Conservation (phyloP, 1,139 yeast species). For the Suhomyces kunorum region DNA sequence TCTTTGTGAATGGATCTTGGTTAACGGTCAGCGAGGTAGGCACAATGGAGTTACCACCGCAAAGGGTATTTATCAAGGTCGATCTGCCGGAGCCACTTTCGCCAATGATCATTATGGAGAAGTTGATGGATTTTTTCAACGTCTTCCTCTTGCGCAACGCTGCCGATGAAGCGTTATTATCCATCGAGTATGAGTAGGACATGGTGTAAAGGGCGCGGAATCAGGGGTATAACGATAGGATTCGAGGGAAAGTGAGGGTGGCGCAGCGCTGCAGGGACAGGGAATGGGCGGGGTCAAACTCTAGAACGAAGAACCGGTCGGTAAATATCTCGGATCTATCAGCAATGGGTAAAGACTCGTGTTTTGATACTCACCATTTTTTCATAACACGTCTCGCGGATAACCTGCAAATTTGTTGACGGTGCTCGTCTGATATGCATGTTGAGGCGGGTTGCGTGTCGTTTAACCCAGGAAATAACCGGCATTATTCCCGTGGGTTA, state of each 20-base stretch:
- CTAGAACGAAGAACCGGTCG: not conserved
- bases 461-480: slow-evolving; percentile 2
- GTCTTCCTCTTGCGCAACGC: slow-evolving; percentile 59
- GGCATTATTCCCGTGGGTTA: not conserved
- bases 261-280: not conserved
- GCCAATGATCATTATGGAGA: slow-evolving; percentile 61
- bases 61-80: slow-evolving; percentile 64
- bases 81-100: slow-evolving; percentile 64
- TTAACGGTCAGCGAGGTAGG: slow-evolving; percentile 38
- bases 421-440: slow-evolving; percentile 11
- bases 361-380: slow-evolving; percentile 12
- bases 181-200: slow-evolving; percentile 20
- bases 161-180: slow-evolving; percentile 22
- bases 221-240: not conserved
- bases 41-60: slow-evolving; percentile 68
- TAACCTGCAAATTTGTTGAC: slow-evolving; percentile 11
- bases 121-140: slow-evolving; percentile 53
- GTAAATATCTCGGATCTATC: slow-evolving; percentile 2
- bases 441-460: slow-evolving; percentile 3
- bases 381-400: slow-evolving; percentile 14
- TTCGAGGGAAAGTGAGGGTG: not conserved
- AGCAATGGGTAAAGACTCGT: slow-evolving; percentile 5
- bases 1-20: slow-evolving; percentile 46
- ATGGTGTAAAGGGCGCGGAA: slow-evolving; percentile 2
- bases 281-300: not conserved